These are phyloP conservation scores for Schizothecium vesticola DNA, from an alignment of 495 filamentous ascomycete species.

Conservation along the genomic window DNA sequence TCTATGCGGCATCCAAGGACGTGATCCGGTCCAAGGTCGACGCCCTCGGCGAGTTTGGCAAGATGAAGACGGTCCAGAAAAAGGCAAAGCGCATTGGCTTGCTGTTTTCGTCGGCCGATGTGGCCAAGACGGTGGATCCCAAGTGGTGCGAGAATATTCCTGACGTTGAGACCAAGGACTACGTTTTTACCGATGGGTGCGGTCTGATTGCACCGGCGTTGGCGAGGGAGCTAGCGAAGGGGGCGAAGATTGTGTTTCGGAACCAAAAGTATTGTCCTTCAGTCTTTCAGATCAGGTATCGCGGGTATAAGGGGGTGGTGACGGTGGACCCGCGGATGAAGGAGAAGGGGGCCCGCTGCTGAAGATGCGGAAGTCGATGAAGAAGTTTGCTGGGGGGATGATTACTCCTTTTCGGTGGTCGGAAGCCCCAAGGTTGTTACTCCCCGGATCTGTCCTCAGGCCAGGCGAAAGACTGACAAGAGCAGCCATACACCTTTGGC, in stretches of 20 bases:
- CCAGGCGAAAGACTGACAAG: not conserved
- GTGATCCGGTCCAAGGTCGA: constrained; percentile 36
- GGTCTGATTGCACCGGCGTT: constrained; percentile 40
- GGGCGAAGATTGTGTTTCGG: constrained; percentile 31
- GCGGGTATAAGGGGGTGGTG: constrained; percentile 49
- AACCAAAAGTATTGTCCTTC: constrained; percentile 43
- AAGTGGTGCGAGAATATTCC: constrained; percentile 43
- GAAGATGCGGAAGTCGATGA: constrained; percentile 49
- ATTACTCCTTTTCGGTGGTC: constrained; percentile 44
- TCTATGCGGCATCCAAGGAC: constrained; percentile 39
- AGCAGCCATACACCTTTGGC: constrained; percentile 45
- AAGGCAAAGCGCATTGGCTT: constrained; percentile 48
- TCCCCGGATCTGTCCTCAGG: not conserved
- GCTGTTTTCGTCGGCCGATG: constrained; percentile 42
- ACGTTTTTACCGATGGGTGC: constrained; percentile 49
- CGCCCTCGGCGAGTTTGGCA: constrained; percentile 43
- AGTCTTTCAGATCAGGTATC: constrained; percentile 47
- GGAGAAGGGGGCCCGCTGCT: constrained; percentile 20
- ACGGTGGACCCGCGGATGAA: constrained; percentile 39
- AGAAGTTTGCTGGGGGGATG: constrained; percentile 42
- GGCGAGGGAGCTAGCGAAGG: constrained; percentile 21
- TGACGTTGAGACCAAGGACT: constrained; percentile 40
- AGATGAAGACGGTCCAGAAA: constrained; percentile 49
- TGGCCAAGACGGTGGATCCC: constrained; percentile 33
- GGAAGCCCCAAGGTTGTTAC: constrained; percentile 42